Evolutionary conservation across 306 rosid genomes (phyloP), one percentile per base, ranked within the genome.

Genomic region (Begonia fuchsioides): DNA sequence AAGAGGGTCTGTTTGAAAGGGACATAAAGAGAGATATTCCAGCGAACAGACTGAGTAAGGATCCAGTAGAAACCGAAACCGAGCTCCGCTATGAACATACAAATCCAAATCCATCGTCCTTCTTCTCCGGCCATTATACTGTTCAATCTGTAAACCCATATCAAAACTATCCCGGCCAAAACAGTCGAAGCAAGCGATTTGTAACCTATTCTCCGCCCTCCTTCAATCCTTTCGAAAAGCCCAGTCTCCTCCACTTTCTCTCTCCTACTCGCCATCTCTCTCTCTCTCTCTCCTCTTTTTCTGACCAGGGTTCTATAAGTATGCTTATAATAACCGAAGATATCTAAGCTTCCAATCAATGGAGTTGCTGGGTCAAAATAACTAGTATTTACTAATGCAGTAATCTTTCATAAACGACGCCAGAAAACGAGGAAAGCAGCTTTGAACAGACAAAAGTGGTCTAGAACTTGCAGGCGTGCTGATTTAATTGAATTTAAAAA

Each of bases 21-120:
- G 8, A 56, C 51, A 19, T 53, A 61, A 16, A 15, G 41, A 35
- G 59, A 13, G 17, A 64, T 18, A 10, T 20, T 68, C 79, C 81
- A 75, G 9, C 87, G 81, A 44, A 59, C 39, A 32, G 95, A 70
- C 51, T 70, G 95, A 47, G 81, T 72, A 39, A 70, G 17, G 1
- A 84, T 66, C 95, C 95, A 84, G 51, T 65, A 80, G 2, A 80
- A 2, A 11, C 92, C 72, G 16, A 80, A 84, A 0, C 46, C 10
- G 0, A 70, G 0, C 16, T 84, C 94, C 0, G 69, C 44, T 17
- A 56, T 3, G 38, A 56, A 61, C 62, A 72, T 11, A 13, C 66
- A 67, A 17, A 77, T 55, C 75, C 81, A 71, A 14, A 49, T 55
- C 79, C 73, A 68, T 20, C 55, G 46, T 12, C 63, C 61, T 15